Conservation (phyloP, 805 yeast species). For the Cyberlindnera euphorbiae region DNA sequence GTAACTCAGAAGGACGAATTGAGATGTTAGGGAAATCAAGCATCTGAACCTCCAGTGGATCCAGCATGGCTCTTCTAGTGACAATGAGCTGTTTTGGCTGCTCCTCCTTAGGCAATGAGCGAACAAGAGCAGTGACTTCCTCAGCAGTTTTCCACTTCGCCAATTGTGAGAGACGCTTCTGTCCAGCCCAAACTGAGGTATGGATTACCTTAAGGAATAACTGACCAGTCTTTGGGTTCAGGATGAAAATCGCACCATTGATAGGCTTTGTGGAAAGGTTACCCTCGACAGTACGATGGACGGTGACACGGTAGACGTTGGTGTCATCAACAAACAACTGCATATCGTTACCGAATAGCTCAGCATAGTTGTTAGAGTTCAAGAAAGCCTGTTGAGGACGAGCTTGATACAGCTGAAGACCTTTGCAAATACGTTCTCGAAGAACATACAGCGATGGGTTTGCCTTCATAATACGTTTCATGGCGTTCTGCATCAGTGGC, state of each 20-base stretch:
- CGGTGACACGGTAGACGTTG: slow-evolving; percentile 88
- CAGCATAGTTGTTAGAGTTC: slow-evolving; percentile 86
- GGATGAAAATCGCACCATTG: slow-evolving; percentile 86
- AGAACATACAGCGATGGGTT: slow-evolving; percentile 90
- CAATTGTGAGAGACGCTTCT: slow-evolving; percentile 84
- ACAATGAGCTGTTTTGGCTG: slow-evolving; percentile 92
- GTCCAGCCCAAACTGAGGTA: slow-evolving; percentile 96
- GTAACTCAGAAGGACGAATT: slow-evolving; percentile 83
- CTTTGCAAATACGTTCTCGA: slow-evolving; percentile 91
- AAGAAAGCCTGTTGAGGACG: slow-evolving; percentile 90
- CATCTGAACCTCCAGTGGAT: slow-evolving; percentile 96
- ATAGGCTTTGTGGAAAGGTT: slow-evolving; percentile 88
- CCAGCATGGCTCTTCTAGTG: slow-evolving; percentile 85
- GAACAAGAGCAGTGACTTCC: slow-evolving; percentile 85
- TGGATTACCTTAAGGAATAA: slow-evolving; percentile 84
- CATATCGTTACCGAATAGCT: slow-evolving; percentile 76
- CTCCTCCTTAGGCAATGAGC: slow-evolving; percentile 88
- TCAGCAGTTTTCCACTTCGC: slow-evolving; percentile 99
- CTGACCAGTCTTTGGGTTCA: slow-evolving; percentile 90
- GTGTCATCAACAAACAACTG: slow-evolving; percentile 90
- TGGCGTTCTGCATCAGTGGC: slow-evolving; percentile 82
- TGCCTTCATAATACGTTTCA: slow-evolving; percentile 90
- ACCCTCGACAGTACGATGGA: slow-evolving; percentile 89
- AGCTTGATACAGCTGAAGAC: slow-evolving; percentile 86
- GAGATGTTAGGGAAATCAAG: slow-evolving; percentile 91